Conservation (phyloP, 2,329 filamentous ascomycete genomes). For the Paecilomyces variotii region DNA sequence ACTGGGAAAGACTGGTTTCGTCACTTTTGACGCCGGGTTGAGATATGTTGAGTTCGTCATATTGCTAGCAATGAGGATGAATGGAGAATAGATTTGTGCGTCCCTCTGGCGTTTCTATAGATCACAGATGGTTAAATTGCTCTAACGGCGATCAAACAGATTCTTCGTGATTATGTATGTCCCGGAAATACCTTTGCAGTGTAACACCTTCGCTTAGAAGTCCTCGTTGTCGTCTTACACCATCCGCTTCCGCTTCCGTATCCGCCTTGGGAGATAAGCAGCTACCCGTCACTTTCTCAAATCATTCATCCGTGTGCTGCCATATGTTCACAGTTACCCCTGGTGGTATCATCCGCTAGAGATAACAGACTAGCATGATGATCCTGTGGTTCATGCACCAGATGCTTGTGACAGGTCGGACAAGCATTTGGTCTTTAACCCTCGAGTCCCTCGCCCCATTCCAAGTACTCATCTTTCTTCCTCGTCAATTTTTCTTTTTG, state of each 20-base stretch:
- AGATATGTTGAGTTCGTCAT: slow-evolving; percentile 8
- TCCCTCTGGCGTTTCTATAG: neutral
- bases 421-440: neutral
- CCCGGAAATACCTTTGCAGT: neutral
- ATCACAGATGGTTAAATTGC: neutral
- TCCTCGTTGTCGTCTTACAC: neutral
- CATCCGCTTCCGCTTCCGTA: slow-evolving; percentile 17
- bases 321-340: neutral
- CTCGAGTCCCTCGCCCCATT: neutral
- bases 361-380: neutral
- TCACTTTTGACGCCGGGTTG: slow-evolving; percentile 8
- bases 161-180: neutral
- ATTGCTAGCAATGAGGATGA: neutral
- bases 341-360: neutral
- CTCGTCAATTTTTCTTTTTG: neutral
- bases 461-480: neutral
- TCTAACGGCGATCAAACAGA: neutral
- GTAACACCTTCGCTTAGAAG: neutral
- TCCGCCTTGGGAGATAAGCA: slow-evolving; percentile 4
- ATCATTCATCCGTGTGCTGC: neutral
- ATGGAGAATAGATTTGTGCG: neutral
- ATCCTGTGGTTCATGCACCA: neutral
- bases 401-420: neutral
- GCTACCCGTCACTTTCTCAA: neutral
- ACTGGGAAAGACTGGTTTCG: slow-evolving; percentile 22